phyloP scores from a whole-genome alignment of 768 basidiomycete genomes.

The Kwoniella shandongensis region DNA sequence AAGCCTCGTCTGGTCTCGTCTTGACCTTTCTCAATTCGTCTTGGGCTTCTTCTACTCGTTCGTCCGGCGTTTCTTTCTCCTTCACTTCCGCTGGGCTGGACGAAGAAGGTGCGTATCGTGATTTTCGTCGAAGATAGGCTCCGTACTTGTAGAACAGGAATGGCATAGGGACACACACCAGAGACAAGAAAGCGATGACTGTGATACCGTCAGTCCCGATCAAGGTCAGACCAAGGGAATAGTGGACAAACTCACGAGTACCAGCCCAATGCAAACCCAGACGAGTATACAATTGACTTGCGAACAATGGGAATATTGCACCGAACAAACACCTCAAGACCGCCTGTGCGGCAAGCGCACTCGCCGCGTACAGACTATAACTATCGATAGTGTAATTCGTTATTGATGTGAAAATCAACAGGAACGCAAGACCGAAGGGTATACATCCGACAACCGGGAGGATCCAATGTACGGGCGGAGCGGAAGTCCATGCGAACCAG shows the following conservation, averaged over 20 bases:
- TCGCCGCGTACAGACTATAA: conserved; percentile 64
- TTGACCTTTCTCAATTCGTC: conserved; percentile 12
- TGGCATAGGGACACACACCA: conserved; percentile 52
- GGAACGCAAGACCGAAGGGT: conserved; percentile 66
- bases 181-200: conserved; percentile 26
- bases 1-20: conserved; percentile 10
- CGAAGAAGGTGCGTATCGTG: conserved; percentile 23
- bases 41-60: neutral
- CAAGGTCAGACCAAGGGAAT: neutral
- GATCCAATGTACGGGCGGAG: conserved; percentile 61
- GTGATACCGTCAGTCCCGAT: neutral
- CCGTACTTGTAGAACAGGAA: conserved; percentile 71
- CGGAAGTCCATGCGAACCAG: conserved; percentile 61
- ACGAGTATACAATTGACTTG: conserved; percentile 28
- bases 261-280: conserved; percentile 34
- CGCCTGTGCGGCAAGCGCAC: conserved; percentile 66
- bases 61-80: neutral
- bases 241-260: conserved; percentile 8
- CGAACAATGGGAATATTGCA: conserved; percentile 61
- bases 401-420: conserved; percentile 63
- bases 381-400: conserved; percentile 69
- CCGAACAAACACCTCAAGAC: conserved; percentile 65
- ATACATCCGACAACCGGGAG: conserved; percentile 65
- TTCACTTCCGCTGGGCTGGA: neutral
- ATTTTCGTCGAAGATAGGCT: conserved; percentile 56